Evolutionary conservation across 2,329 filamentous ascomycete genomes (phyloP), one percentile per base, ranked within the genome.

Genomic region (Fusarium metavorans): DNA sequence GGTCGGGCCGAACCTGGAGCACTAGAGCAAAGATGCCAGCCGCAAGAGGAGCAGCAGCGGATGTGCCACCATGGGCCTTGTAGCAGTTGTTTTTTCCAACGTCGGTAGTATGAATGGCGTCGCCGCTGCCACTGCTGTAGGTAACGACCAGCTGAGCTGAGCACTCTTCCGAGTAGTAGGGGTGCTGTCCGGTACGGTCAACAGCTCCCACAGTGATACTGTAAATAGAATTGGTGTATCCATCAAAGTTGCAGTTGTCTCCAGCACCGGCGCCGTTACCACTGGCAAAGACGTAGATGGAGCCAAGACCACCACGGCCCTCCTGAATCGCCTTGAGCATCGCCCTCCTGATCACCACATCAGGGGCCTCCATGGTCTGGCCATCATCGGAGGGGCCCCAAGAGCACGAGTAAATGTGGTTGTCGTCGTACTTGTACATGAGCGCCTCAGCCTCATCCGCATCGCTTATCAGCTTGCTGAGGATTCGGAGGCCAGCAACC

Each of bases 181-280:
- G 95, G 80, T 98, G 96, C n/a, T 90, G 84, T 43, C 96, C 95
- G 76, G 93, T 91, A 68, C 94, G 89, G 81, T 98, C 95, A 72
- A 99, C 93, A 37, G 96, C 96, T 41, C 97, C 97, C 20, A 99
- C 95, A 0, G 95, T 98, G 78, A 99, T 97, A 82, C 95, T 98
- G 88, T 98, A 99, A 78, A 99, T 99, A 81, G 95, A 98, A 86
- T 99, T 99, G 69, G 97, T 99, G 84, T 99, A 99, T 43, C 97
- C 97, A 81, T 99, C 97, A 82, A 99, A 99, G 82, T 99, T 99
- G 88, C 97, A 99, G 84, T 99, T 98, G 82, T 99, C 97, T 56
- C 94, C 95, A 74, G 87, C 91, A 5, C 88, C 87, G 11, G 96
- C 97, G 67, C 97, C 97, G 80, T 99, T 99, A 68, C 97, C 97